Conservation (phyloP, 108 stramenopile species). For the Parmales sp. region DNA sequence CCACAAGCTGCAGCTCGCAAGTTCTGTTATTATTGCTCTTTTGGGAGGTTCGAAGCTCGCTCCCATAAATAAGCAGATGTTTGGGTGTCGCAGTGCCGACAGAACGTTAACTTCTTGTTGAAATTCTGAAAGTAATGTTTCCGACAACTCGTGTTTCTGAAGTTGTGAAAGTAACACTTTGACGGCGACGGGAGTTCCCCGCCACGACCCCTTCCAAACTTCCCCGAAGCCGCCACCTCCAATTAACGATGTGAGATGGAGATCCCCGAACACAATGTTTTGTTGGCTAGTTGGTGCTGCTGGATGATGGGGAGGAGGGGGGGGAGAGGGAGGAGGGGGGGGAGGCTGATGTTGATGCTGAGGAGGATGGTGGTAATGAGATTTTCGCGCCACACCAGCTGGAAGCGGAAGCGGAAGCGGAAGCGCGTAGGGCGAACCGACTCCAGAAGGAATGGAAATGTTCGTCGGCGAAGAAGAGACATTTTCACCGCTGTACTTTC, state of each 20-base stretch:
- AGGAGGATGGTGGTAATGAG: no score
- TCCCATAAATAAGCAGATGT: slow-evolving; percentile 86
- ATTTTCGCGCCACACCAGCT: no score
- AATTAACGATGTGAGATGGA: slow-evolving; percentile 59
- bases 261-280: slow-evolving; percentile 59
- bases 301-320: neutral
- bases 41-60: slow-evolving; percentile 78
- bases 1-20: slow-evolving; percentile 66
- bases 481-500: no score
- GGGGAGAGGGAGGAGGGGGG: neutral
- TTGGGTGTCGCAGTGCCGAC: slow-evolving; percentile 80
- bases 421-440: no score
- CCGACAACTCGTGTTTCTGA: no score
- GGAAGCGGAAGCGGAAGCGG: no score
- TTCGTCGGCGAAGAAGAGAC: no score
- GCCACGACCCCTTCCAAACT: slow-evolving; percentile 72
- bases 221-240: slow-evolving; percentile 86
- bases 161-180: slow-evolving; percentile 69
- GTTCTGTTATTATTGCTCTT: slow-evolving; percentile 76
- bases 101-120: slow-evolving; percentile 15
- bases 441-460: no score
- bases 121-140: neutral
- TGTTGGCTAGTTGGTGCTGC: slow-evolving; percentile 10
- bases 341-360: slow-evolving; percentile 2
- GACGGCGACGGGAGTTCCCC: slow-evolving; percentile 77